Percentiles rank a stretch among this genome's conserved stretches.
phyloP scores from a whole-genome alignment of 2,329 filamentous ascomycete species.

The Albophoma yamanashiensis region DNA sequence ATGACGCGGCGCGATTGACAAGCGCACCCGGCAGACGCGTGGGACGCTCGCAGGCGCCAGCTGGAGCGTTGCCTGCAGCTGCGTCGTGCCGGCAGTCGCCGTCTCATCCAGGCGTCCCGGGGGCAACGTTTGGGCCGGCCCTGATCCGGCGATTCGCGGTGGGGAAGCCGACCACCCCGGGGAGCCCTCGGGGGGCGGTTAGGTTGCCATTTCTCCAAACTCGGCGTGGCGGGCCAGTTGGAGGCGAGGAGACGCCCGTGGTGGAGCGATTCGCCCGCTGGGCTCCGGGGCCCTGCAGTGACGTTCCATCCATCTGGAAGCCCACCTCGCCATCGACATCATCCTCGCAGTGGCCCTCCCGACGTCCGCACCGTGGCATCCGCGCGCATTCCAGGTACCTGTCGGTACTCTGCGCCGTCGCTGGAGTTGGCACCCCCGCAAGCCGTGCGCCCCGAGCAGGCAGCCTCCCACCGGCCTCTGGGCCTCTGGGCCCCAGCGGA shows the following conservation, averaged over 20 bases:
- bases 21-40: neutral
- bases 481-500: neutral
- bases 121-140: conserved; percentile 2
- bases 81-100: neutral
- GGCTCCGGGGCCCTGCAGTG: conserved; percentile 7
- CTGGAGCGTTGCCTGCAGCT: neutral
- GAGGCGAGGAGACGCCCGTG: neutral
- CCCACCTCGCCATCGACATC: neutral
- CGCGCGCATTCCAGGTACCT: no score
- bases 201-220: neutral
- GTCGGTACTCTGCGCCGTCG: no score
- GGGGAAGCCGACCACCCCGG: neutral
- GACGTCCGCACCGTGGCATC: no score
- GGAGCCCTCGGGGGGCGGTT: neutral
- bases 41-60: neutral
- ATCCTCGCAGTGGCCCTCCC: neutral
- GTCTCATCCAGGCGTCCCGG: neutral
- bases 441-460: neutral
- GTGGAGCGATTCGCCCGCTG: neutral
- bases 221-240: neutral
- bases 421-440: no score
- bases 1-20: neutral
- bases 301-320: conserved; percentile 11
- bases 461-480: neutral
- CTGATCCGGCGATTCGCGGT: conserved; percentile 1